Evolutionary conservation across 106 monocot species (phyloP).

Genomic region (Vanilla planifolia): DNA sequence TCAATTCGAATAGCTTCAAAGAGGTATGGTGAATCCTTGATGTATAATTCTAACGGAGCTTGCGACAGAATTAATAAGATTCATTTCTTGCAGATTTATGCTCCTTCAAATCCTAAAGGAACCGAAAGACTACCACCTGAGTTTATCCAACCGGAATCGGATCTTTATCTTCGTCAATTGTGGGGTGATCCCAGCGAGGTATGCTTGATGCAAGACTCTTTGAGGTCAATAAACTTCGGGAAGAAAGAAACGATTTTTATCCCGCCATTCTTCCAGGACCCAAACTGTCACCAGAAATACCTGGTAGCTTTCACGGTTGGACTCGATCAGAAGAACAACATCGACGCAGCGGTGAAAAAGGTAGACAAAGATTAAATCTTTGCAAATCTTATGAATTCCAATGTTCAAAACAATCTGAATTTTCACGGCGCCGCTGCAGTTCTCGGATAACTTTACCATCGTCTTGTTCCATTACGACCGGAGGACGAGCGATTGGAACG

Average conservation of each 20-base stretch:
- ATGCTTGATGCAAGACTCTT: not conserved
- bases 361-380: slow-evolving; percentile 32
- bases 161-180: slow-evolving; percentile 42
- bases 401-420: not conserved
- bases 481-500: slow-evolving; percentile 46
- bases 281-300: slow-evolving; percentile 53
- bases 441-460: slow-evolving; percentile 57
- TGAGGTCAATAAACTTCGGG: too few species aligned
- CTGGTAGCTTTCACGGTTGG: slow-evolving; percentile 90
- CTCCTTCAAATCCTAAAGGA: slow-evolving; percentile 50
- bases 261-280: slow-evolving; percentile 51
- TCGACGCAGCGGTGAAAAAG: slow-evolving; percentile 79
- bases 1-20: too few species aligned
- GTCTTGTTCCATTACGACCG: slow-evolving; percentile 59
- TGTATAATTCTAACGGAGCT: too few species aligned
- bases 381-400: not conserved
- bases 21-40: too few species aligned
- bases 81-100: slow-evolving; percentile 57
- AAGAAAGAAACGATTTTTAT: too few species aligned
- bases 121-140: slow-evolving; percentile 46
- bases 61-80: too few species aligned
- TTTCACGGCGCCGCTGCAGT: slow-evolving; percentile 17
- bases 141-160: slow-evolving; percentile 42
- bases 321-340: slow-evolving; percentile 54
- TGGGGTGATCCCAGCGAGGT: slow-evolving; percentile 60